Conservation (phyloP, 371 early-diverging fungal species). For the Apophysomyces trapeziformis region DNA sequence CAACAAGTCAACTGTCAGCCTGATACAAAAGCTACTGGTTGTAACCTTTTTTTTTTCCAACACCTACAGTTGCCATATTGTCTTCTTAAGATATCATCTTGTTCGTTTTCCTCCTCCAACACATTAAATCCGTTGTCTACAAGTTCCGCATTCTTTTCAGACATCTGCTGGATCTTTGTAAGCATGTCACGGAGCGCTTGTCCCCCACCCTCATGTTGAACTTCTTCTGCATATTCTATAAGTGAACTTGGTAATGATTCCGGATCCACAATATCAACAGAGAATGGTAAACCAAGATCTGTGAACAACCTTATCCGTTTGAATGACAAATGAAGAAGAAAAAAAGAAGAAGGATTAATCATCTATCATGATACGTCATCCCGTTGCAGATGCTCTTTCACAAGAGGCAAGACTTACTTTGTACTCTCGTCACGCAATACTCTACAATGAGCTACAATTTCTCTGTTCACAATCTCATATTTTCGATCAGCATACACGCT, state of each 20-base stretch:
- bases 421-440: slow-evolving; percentile 65
- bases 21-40: no score
- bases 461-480: slow-evolving; percentile 69
- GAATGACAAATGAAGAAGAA: no score
- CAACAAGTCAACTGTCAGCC: no score
- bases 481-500: slow-evolving; percentile 80
- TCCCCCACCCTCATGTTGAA: slow-evolving; percentile 73
- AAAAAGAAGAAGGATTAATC: no score
- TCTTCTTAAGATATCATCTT: slow-evolving; percentile 68
- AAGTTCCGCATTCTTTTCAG: slow-evolving; percentile 50
- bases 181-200: slow-evolving; percentile 66
- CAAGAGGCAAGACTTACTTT: slow-evolving; percentile 39
- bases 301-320: slow-evolving; percentile 21
- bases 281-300: slow-evolving; percentile 27
- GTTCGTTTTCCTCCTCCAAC: slow-evolving; percentile 74
- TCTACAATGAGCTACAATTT: slow-evolving; percentile 62
- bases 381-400: no score
- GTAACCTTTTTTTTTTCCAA: not conserved
- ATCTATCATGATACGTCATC: no score
- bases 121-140: slow-evolving; percentile 70
- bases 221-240: slow-evolving; percentile 71
- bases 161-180: slow-evolving; percentile 59
- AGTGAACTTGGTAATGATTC: slow-evolving; percentile 68
- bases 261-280: slow-evolving; percentile 53
- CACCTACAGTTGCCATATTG: slow-evolving; percentile 49